phyloP scores from a whole-genome alignment of 2,329 filamentous ascomycete species.

The Colletotrichum cereale region DNA sequence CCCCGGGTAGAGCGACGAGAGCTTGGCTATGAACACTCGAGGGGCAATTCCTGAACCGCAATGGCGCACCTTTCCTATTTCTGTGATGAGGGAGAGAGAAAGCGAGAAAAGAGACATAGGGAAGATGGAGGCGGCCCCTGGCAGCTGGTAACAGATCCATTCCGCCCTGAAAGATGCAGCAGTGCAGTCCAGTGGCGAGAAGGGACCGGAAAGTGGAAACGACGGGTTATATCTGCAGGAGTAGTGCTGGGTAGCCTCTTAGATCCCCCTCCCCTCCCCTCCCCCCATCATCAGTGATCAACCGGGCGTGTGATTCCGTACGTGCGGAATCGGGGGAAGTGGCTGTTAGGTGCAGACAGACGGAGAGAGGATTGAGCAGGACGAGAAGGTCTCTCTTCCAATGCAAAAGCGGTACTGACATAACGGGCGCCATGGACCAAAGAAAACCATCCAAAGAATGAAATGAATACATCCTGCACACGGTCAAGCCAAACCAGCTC shows the following conservation, averaged over 20 bases:
- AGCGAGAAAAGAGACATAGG: background rate
- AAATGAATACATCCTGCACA: slow-evolving; percentile 21
- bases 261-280: background rate
- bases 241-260: slow-evolving; percentile 3
- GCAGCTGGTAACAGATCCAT: slow-evolving; percentile 4
- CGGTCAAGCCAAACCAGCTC: slow-evolving; percentile 14
- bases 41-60: background rate
- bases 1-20: background rate
- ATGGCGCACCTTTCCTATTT: background rate
- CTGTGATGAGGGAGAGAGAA: background rate
- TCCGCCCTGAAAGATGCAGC: slow-evolving; percentile 1
- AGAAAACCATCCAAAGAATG: slow-evolving; percentile 12
- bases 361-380: background rate
- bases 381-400: background rate
- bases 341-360: background rate
- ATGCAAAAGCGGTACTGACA: background rate
- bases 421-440: background rate
- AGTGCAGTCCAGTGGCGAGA: slow-evolving; percentile 2
- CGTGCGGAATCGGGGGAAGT: background rate
- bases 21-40: background rate
- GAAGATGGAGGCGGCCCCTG: background rate
- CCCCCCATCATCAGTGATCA: background rate
- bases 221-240: slow-evolving; percentile 15
- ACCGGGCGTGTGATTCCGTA: background rate
- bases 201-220: slow-evolving; percentile 3